phyloP scores from a whole-genome alignment of 2,329 filamentous ascomycete species.

The Diaporthe sp. region DNA sequence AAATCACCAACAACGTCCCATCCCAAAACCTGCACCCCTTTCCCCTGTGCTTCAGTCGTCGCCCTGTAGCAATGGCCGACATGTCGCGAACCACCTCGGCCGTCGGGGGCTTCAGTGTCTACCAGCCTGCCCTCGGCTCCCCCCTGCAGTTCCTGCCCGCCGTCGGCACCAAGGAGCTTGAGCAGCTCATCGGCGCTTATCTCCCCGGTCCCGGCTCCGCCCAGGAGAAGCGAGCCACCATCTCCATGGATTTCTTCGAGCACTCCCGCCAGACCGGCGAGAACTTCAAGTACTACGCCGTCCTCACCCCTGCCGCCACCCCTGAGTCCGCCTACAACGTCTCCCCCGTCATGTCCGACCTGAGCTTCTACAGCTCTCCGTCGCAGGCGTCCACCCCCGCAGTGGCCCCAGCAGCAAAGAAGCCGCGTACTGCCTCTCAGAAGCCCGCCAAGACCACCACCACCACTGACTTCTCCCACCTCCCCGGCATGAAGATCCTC shows the following conservation, averaged over 20 bases:
- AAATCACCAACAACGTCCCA: not conserved
- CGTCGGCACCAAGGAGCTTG: conserved; percentile 72
- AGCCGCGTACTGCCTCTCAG: conserved; percentile 47
- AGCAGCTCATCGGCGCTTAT: conserved; percentile 71
- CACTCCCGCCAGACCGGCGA: conserved; percentile 67
- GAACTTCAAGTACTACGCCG: conserved; percentile 72
- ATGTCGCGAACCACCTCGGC: conserved; percentile 53
- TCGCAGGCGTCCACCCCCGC: conserved; percentile 41
- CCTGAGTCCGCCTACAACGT: conserved; percentile 62
- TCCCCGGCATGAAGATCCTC: conserved; percentile 77
- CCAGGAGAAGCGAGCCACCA: conserved; percentile 69
- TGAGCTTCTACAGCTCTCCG: conserved; percentile 58
- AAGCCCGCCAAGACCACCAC: conserved; percentile 44
- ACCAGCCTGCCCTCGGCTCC: conserved; percentile 69
- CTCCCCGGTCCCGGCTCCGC: conserved; percentile 66
- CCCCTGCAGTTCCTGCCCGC: conserved; percentile 76
- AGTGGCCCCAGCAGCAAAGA: conserved; percentile 40
- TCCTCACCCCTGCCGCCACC: conserved; percentile 55
- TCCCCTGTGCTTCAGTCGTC: conserved; percentile 1
- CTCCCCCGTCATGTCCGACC: conserved; percentile 64
- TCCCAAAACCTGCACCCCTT: conserved; percentile 16
- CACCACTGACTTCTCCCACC: conserved; percentile 61
- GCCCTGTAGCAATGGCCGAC: conserved; percentile 47
- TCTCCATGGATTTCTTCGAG: conserved; percentile 72
- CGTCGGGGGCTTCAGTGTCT: conserved; percentile 69